Percentiles rank a stretch among this genome's conserved stretches.
Evolutionary conservation across 768 basidiomycete genomes (phyloP).

Genomic region (Pluteus cervinus): DNA sequence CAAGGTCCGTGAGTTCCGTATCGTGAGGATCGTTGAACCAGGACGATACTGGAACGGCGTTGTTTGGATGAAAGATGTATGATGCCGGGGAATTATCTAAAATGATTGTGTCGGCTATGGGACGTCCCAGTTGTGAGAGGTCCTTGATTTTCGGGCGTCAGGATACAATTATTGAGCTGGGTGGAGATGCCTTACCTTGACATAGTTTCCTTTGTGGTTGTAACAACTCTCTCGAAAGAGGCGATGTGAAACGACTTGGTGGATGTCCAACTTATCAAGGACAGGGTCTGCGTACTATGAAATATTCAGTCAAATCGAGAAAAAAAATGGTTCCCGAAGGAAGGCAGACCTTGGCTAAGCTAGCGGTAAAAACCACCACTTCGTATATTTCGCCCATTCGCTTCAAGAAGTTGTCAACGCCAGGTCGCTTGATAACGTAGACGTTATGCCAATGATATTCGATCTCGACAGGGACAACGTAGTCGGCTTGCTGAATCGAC

Average conservation of each 20-base stretch:
- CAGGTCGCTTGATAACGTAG: conserved; percentile 97
- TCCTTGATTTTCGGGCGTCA: conserved; percentile 55
- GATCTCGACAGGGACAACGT: conserved; percentile 98
- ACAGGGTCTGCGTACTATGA: conserved; percentile 97
- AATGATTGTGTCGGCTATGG: conserved; percentile 92
- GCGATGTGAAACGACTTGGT: conserved; percentile 89
- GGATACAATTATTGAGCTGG: conserved; percentile 1
- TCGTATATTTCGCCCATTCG: conserved; percentile 99
- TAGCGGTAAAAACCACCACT: conserved; percentile 96
- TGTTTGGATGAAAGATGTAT: conserved; percentile 99
- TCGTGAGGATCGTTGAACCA: conserved; percentile 99
- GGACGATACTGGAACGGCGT: conserved; percentile 96
- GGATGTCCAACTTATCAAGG: conserved; percentile 90
- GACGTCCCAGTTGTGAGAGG: conserved; percentile 93
- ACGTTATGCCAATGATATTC: conserved; percentile 99
- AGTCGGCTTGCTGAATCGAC: conserved; percentile 94
- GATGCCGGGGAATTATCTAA: conserved; percentile 98
- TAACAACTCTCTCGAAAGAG: conserved; percentile 98
- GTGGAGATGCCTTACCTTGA: conserved; percentile 62
- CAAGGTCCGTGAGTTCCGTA: conserved; percentile 92
- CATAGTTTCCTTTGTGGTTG: conserved; percentile 98
- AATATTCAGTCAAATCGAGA: conserved; percentile 4
- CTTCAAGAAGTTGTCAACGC: conserved; percentile 94
- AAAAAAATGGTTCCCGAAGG: conserved; percentile 4
- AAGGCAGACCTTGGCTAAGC: conserved; percentile 82